These are phyloP conservation scores for Aspergillus viridinutans DNA, from an alignment of 2,329 filamentous ascomycete genomes.

Conservation along the genomic window DNA sequence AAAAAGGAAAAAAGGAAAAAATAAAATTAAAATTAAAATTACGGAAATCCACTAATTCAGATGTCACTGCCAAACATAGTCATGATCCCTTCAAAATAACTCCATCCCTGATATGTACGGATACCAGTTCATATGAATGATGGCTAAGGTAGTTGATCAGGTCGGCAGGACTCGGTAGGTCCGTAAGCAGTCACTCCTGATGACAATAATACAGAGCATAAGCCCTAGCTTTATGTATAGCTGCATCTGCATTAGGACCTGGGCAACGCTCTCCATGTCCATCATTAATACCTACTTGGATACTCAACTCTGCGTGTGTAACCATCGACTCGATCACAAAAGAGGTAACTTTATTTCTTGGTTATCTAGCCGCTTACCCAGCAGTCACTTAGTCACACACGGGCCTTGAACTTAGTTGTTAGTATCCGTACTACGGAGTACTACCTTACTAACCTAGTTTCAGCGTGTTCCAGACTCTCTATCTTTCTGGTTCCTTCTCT, in stretches of 20 bases:
- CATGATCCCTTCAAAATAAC: no score
- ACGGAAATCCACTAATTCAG: background rate
- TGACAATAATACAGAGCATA: background rate
- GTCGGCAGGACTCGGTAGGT: no score
- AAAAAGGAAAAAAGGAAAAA: no score
- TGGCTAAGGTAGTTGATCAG: no score
- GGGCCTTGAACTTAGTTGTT: constrained; percentile 9
- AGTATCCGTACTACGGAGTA: background rate
- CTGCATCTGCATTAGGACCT: background rate
- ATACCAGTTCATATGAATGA: no score
- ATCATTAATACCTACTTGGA: background rate
- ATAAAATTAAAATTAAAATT: background rate
- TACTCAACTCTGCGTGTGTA: background rate
- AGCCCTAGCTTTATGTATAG: background rate
- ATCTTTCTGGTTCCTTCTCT: constrained; percentile 8
- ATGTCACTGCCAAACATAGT: background rate
- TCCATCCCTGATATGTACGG: no score
- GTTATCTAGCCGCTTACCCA: constrained; percentile 5
- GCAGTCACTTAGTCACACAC: constrained; percentile 6
- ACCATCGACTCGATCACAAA: background rate
- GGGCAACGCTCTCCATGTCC: background rate
- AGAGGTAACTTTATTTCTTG: background rate
- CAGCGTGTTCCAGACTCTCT: constrained; percentile 10
- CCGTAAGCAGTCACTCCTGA: no score
- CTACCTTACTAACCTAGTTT: constrained; percentile 8